Conservation (phyloP, 345 rosid species). For the Gossypium stocksii region DNA sequence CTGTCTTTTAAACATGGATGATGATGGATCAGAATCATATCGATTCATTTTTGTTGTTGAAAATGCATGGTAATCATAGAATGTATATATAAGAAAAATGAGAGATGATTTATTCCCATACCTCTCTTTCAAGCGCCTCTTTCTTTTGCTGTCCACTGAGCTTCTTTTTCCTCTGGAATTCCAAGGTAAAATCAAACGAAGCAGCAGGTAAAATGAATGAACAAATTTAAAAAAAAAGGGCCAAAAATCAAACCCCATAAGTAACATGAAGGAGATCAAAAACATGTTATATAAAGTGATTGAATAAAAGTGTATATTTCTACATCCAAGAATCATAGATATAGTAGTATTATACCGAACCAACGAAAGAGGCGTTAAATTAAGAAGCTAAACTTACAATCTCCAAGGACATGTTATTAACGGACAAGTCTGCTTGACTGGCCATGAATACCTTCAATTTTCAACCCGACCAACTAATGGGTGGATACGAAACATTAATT, state of each 20-base stretch:
- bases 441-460: constrained; percentile 24
- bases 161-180: constrained; percentile 64
- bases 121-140: constrained; percentile 87
- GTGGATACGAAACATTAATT: constrained; percentile 14
- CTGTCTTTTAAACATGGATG: background rate
- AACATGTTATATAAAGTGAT: background rate
- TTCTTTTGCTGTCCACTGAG: constrained; percentile 55
- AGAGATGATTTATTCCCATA: constrained; percentile 19
- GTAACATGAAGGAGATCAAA: background rate
- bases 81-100: too few species aligned
- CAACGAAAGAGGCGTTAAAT: background rate
- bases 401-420: constrained; percentile 21
- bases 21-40: too few species aligned
- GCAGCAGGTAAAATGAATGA: background rate
- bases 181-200: background rate
- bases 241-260: background rate
- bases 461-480: background rate
- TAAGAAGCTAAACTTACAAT: constrained; percentile 26
- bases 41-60: too few species aligned
- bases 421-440: constrained; percentile 11
- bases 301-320: background rate
- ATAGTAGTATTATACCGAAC: too few species aligned
- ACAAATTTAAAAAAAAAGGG: background rate
- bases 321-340: too few species aligned
- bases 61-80: too few species aligned